A percentile compares a stretch with the other conserved stretches of the same genome.
These are phyloP conservation scores for Yamadazyma tumulicola DNA, from an alignment of 805 yeast species.

Conservation along the genomic window DNA sequence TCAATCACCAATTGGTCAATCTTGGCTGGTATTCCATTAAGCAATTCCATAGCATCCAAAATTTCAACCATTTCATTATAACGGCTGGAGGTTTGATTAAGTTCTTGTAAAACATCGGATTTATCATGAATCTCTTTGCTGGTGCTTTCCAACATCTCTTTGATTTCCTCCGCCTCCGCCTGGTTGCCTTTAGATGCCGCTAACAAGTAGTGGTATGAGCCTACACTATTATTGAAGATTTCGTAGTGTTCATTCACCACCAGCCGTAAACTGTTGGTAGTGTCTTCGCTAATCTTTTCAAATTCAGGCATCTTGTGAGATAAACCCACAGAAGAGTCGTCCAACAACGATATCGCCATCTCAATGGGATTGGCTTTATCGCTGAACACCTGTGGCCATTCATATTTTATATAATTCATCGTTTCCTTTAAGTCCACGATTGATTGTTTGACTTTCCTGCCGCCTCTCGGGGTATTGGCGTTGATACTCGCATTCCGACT, in stretches of 20 bases:
- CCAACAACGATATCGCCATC: slow-evolving; percentile 76
- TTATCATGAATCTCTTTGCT: slow-evolving; percentile 49
- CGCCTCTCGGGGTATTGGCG: neutral
- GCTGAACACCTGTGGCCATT: slow-evolving; percentile 41
- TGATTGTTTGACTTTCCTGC: slow-evolving; percentile 18
- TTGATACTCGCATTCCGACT: slow-evolving; percentile 4
- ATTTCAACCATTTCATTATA: slow-evolving; percentile 69
- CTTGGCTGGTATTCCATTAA: slow-evolving; percentile 55
- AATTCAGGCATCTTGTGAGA: slow-evolving; percentile 74
- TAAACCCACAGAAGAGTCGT: slow-evolving; percentile 86
- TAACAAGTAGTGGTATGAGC: slow-evolving; percentile 74
- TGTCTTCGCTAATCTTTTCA: slow-evolving; percentile 50
- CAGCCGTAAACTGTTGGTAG: slow-evolving; percentile 54
- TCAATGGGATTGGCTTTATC: slow-evolving; percentile 74
- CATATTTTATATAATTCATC: slow-evolving; percentile 35
- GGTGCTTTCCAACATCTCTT: slow-evolving; percentile 46
- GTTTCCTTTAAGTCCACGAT: slow-evolving; percentile 34
- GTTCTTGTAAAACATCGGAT: slow-evolving; percentile 56
- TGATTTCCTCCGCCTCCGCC: slow-evolving; percentile 46
- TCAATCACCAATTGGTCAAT: slow-evolving; percentile 68
- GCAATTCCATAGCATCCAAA: slow-evolving; percentile 60
- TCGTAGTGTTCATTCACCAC: slow-evolving; percentile 83
- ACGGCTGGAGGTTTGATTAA: slow-evolving; percentile 59
- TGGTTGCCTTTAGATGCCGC: slow-evolving; percentile 65
- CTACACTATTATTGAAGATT: slow-evolving; percentile 80